Evolutionary conservation across 1,284 basidiomycete species (phyloP).

Genomic region (Mycena sp.): DNA sequence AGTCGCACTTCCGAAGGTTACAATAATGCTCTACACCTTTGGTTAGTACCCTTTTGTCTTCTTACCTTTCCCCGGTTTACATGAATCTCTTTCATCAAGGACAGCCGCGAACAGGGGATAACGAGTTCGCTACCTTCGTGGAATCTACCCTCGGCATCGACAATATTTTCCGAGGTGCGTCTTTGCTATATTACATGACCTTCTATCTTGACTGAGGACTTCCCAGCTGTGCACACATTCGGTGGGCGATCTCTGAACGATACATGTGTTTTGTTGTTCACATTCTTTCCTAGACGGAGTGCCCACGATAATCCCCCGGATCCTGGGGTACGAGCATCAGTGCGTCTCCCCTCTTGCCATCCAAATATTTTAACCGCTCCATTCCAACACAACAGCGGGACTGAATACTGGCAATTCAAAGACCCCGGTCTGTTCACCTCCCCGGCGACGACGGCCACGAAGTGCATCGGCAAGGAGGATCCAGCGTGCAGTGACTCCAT

Average conservation of each 20-base stretch:
- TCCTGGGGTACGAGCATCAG: slow-evolving; percentile 24
- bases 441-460: slow-evolving; percentile 45
- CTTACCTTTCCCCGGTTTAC: not conserved
- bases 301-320: slow-evolving; percentile 9
- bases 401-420: slow-evolving; percentile 58
- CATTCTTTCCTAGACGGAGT: slow-evolving; percentile 4
- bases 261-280: not conserved
- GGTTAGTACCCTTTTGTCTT: slow-evolving; percentile 42
- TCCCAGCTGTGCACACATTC: slow-evolving; percentile 32
- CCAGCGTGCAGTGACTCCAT: slow-evolving; percentile 55
- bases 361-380: too few relatives aligned
- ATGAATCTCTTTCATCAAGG: slow-evolving; percentile 42
- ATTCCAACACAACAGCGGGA: slow-evolving; percentile 44
- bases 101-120: slow-evolving; percentile 58
- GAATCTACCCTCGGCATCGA: slow-evolving; percentile 49
- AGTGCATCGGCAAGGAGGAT: slow-evolving; percentile 53
- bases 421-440: slow-evolving; percentile 42
- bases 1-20: slow-evolving; percentile 45
- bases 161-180: slow-evolving; percentile 48
- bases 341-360: not conserved
- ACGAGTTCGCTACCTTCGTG: slow-evolving; percentile 50
- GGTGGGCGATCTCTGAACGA: not conserved
- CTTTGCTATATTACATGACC: not conserved
- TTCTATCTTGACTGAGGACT: not conserved
- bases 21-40: slow-evolving; percentile 53